Evolutionary conservation across 2,329 filamentous ascomycete genomes (phyloP).

Genomic region (Cladosporium cucumerinum): DNA sequence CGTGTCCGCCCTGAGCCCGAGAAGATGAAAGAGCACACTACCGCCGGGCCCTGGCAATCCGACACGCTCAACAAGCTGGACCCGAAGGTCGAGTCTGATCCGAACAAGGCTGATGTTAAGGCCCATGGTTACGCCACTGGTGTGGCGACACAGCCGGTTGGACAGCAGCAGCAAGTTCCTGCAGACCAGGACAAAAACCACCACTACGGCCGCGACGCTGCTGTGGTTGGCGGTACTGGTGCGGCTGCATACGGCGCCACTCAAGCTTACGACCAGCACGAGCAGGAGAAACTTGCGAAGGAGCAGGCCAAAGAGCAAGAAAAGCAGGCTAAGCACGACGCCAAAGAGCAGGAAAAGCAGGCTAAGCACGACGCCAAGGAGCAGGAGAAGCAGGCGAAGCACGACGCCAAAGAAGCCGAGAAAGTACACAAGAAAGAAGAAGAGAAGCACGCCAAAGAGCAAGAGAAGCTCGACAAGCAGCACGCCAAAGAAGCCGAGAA

Average conservation of each 20-base stretch:
- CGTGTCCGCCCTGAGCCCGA: constrained; percentile 20
- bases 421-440: constrained; percentile 34
- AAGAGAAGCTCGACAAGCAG: constrained; percentile 15
- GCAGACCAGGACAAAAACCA: constrained; percentile 19
- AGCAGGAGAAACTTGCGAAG: constrained; percentile 27
- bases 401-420: neutral
- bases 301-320: constrained; percentile 37
- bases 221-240: constrained; percentile 32
- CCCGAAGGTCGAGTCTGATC: constrained; percentile 20
- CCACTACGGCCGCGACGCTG: constrained; percentile 34
- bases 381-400: neutral
- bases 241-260: constrained; percentile 20
- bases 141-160: neutral
- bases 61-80: constrained; percentile 23
- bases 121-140: constrained; percentile 7
- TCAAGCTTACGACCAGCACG: neutral
- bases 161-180: constrained; percentile 2
- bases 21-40: constrained; percentile 28
- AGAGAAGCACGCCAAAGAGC: constrained; percentile 2
- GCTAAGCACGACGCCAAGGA: constrained; percentile 26
- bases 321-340: constrained; percentile 34
- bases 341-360: constrained; percentile 14
- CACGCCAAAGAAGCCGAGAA: constrained; percentile 29
- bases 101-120: constrained; percentile 11
- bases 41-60: constrained; percentile 18